These are phyloP conservation scores for Botrytis hyacinthi DNA, from an alignment of 2,329 filamentous ascomycete genomes.

Conservation along the genomic window DNA sequence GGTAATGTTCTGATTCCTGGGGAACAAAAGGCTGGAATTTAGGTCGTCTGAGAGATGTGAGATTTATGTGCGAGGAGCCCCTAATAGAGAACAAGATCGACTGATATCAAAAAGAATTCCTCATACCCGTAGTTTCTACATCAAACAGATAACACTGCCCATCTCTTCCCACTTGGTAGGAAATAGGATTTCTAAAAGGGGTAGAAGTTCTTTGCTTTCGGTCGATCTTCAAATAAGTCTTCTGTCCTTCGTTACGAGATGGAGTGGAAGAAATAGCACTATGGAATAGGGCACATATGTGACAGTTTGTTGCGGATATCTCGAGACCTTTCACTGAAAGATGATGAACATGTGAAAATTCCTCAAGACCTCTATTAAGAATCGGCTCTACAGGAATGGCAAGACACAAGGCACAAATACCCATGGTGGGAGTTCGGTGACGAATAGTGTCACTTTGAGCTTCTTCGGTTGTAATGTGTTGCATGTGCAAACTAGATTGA, in stretches of 20 bases:
- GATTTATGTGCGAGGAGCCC: background rate
- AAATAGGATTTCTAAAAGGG: slow-evolving; percentile 8
- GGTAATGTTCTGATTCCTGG: slow-evolving; percentile 12
- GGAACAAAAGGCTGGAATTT: slow-evolving; percentile 18
- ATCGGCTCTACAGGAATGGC: slow-evolving; percentile 7
- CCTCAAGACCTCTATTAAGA: background rate
- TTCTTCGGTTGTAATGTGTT: background rate
- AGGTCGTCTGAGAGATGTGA: slow-evolving; percentile 18
- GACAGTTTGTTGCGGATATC: slow-evolving; percentile 17
- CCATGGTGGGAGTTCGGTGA: background rate
- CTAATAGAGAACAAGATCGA: background rate
- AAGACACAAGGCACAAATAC: background rate
- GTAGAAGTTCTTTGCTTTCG: background rate
- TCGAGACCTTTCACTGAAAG: slow-evolving; percentile 20
- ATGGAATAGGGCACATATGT: slow-evolving; percentile 19
- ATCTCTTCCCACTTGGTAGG: slow-evolving; percentile 19
- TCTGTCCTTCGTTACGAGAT: slow-evolving; percentile 2
- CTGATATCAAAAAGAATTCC: background rate
- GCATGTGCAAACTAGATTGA: background rate
- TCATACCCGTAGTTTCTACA: slow-evolving; percentile 23
- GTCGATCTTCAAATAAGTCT: slow-evolving; percentile 17
- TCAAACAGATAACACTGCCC: slow-evolving; percentile 18
- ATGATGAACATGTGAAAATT: slow-evolving; percentile 21
- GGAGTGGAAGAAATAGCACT: slow-evolving; percentile 5
- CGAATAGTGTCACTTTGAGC: background rate